A percentile compares a stretch with the other conserved stretches of the same genome.
Evolutionary conservation across 2,329 filamentous ascomycete species (phyloP).

Genomic region (Pseudonectria foliicola): DNA sequence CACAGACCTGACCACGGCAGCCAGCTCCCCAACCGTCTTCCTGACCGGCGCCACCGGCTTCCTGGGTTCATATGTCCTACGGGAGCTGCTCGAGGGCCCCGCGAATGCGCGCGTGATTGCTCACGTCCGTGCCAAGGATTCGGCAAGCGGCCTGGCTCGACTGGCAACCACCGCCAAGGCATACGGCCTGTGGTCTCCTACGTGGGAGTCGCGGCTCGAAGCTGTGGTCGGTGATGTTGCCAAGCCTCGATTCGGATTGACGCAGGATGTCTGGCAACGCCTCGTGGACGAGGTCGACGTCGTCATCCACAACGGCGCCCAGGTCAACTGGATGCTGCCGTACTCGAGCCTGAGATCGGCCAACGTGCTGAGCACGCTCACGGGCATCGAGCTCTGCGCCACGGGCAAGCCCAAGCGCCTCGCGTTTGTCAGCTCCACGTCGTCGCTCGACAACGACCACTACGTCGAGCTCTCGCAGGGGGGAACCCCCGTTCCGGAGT

Average conservation of each 20-base stretch:
- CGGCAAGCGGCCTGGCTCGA: conserved; percentile 52
- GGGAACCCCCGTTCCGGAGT: conserved; percentile 61
- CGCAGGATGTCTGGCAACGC: conserved; percentile 53
- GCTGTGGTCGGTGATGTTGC: conserved; percentile 66
- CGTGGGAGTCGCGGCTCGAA: conserved; percentile 57
- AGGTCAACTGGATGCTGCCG: conserved; percentile 70
- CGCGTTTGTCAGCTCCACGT: conserved; percentile 71
- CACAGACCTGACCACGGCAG: conserved; percentile 4
- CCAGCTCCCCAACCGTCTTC: conserved; percentile 53
- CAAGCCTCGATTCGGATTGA: conserved; percentile 66
- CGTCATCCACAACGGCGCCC: conserved; percentile 72
- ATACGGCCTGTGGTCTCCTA: conserved; percentile 69
- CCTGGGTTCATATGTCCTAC: conserved; percentile 71
- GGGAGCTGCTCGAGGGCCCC: conserved; percentile 55
- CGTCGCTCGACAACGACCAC: conserved; percentile 69
- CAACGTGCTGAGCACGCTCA: conserved; percentile 72
- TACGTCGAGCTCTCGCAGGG: conserved; percentile 66
- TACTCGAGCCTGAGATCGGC: conserved; percentile 64
- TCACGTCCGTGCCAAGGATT: conserved; percentile 62
- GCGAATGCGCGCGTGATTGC: conserved; percentile 51
- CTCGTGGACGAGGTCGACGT: conserved; percentile 60
- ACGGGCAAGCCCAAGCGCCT: conserved; percentile 68
- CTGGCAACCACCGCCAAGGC: conserved; percentile 59
- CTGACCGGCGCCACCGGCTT: conserved; percentile 73
- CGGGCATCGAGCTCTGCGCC: conserved; percentile 64